Evolutionary conservation across 2,329 filamentous ascomycete species (phyloP).

Genomic region (Magnaporthiopsis poae): DNA sequence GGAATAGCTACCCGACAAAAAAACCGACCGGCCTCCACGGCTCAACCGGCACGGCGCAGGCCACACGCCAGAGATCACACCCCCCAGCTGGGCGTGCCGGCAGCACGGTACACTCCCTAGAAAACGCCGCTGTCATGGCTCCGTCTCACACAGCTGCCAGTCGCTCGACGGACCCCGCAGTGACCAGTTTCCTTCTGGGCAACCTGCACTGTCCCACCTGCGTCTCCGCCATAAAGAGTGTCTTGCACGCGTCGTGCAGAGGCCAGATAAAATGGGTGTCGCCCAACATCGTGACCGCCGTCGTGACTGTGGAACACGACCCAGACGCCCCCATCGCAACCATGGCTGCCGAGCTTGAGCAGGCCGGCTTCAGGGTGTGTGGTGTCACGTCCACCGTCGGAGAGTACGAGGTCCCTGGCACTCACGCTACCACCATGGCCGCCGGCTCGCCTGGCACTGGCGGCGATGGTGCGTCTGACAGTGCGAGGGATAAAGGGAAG

Average conservation of each 20-base stretch:
- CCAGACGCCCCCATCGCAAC: constrained; percentile 33
- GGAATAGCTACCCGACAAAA: neutral
- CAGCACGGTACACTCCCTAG: neutral
- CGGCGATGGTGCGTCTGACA: neutral
- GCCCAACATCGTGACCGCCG: constrained; percentile 61
- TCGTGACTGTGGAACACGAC: constrained; percentile 51
- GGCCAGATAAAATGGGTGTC: constrained; percentile 49
- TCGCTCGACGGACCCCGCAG: constrained; percentile 20
- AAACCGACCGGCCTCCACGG: neutral
- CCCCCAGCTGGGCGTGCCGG: neutral
- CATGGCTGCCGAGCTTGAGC: constrained; percentile 38
- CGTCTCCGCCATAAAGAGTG: constrained; percentile 53
- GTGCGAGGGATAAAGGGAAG: constrained; percentile 2
- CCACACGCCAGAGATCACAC: neutral
- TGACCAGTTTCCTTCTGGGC: constrained; percentile 55
- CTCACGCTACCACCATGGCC: constrained; percentile 7
- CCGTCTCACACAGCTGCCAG: constrained; percentile 13
- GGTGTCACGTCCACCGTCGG: constrained; percentile 30
- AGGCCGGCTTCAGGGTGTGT: constrained; percentile 50
- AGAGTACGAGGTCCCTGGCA: constrained; percentile 17
- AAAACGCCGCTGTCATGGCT: constrained; percentile 14
- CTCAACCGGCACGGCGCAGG: too few species aligned
- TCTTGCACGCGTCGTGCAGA: constrained; percentile 38
- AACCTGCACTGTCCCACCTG: constrained; percentile 75
- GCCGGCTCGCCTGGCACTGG: neutral